These are phyloP conservation scores for Cercospora nicotianae DNA, from an alignment of 2,329 filamentous ascomycete species.

Conservation along the genomic window DNA sequence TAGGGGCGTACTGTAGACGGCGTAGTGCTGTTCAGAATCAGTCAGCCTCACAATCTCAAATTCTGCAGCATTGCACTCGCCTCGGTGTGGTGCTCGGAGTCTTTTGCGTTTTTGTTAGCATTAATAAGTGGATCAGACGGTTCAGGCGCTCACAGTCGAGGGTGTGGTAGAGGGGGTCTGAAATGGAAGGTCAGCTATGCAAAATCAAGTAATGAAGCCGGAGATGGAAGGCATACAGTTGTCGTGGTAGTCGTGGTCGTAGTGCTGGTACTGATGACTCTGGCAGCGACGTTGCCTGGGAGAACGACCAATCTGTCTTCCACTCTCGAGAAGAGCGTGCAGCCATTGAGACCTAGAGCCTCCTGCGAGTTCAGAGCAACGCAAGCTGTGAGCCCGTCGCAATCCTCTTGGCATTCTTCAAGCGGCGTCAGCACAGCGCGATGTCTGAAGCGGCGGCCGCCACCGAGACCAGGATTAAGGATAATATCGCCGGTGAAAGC, in stretches of 20 bases:
- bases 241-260: background rate
- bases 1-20: no score
- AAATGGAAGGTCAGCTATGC: background rate
- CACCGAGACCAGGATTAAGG: background rate
- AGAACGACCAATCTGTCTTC: background rate
- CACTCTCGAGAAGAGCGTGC: background rate
- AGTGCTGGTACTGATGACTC: background rate
- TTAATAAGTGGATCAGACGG: no score
- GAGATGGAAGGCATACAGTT: background rate
- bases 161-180: background rate
- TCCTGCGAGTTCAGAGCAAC: background rate
- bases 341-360: background rate
- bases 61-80: no score
- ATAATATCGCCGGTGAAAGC: background rate
- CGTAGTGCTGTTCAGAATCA: no score
- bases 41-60: no score
- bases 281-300: background rate
- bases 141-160: no score
- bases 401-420: background rate
- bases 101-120: no score
- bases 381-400: background rate
- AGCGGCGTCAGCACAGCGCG: background rate
- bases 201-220: background rate
- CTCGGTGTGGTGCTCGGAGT: no score
- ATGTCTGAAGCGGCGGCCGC: background rate